These are phyloP conservation scores for Astrothelium macrocarpum DNA, from an alignment of 495 filamentous ascomycete species.

Conservation along the genomic window DNA sequence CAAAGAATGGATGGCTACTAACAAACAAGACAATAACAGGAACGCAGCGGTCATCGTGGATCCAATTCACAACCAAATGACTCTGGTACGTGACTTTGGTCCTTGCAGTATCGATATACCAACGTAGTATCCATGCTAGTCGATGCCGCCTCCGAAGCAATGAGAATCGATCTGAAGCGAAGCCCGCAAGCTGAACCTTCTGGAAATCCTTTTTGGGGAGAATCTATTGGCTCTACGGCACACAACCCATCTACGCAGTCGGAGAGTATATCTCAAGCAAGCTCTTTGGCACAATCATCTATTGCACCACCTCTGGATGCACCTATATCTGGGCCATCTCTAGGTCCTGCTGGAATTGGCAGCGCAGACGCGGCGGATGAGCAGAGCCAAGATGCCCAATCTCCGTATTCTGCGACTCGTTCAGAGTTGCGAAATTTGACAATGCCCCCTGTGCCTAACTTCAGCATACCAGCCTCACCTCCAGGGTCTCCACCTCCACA, in stretches of 20 bases:
- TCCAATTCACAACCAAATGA: neutral
- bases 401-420: constrained; percentile 60
- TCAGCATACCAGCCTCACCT: constrained; percentile 77
- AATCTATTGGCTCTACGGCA: neutral
- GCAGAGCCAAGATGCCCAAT: constrained; percentile 39
- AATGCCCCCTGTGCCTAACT: constrained; percentile 67
- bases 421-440: constrained; percentile 68
- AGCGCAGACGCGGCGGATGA: constrained; percentile 19
- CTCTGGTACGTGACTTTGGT: neutral
- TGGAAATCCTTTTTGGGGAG: neutral
- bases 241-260: constrained; percentile 1
- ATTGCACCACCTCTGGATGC: neutral
- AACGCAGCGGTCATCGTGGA: neutral
- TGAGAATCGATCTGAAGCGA: neutral
- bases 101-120: neutral
- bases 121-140: neutral
- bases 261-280: neutral
- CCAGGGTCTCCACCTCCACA: constrained; percentile 58
- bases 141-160: neutral
- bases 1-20: constrained; percentile 23
- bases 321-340: constrained; percentile 33
- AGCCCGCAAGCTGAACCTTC: neutral
- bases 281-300: neutral
- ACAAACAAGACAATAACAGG: constrained; percentile 18
- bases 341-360: constrained; percentile 37